Conservation (phyloP, 148 eudicot species). For the Diospyros lotus region DNA sequence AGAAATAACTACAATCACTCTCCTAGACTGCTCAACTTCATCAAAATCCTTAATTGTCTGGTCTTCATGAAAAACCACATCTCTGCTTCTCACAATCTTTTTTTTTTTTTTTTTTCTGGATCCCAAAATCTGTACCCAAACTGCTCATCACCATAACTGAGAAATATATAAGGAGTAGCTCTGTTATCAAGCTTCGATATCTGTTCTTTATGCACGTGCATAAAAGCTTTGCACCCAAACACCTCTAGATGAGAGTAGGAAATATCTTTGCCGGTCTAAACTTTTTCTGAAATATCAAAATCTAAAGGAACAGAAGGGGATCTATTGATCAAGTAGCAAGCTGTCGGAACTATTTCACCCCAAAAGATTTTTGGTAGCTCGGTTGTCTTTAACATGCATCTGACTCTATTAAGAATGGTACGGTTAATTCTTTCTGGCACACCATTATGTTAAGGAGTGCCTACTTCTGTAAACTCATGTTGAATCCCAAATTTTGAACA, state of each 20-base stretch:
- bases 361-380: neutral
- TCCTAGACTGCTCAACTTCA: neutral
- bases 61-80: neutral
- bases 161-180: no score
- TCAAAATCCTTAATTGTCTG: neutral
- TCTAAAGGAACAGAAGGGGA: no score
- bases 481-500: neutral
- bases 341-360: neutral
- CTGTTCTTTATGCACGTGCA: no score
- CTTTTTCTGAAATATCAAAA: no score
- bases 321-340: neutral
- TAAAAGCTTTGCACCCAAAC: no score
- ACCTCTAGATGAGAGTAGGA: no score
- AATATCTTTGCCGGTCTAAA: no score
- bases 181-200: no score
- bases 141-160: no score
- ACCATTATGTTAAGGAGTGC: neutral
- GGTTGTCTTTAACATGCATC: neutral
- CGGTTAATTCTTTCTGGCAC: neutral
- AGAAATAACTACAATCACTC: neutral
- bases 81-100: neutral
- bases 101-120: neutral
- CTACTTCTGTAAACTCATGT: neutral
- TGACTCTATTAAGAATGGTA: neutral
- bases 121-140: conserved; percentile 1